phyloP scores from a whole-genome alignment of 352 stramenopile genomes.

The Globisporangium mamillatum region DNA sequence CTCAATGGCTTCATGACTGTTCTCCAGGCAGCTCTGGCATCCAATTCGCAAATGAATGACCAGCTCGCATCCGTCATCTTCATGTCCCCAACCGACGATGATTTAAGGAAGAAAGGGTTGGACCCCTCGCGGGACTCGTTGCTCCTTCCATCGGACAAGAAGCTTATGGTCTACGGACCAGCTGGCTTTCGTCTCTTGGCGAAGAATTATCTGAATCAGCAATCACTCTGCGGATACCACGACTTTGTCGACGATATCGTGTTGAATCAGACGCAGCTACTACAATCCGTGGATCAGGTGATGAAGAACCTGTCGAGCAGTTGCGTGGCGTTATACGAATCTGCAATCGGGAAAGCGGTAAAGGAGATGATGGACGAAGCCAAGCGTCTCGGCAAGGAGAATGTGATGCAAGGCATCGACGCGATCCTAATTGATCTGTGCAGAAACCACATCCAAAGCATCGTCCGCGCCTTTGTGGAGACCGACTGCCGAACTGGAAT shows the following conservation, averaged over 20 bases:
- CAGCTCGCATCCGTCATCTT: conserved; percentile 46
- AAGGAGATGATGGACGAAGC: conserved; percentile 31
- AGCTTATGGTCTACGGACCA: conserved; percentile 28
- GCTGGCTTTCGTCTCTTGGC: conserved; percentile 30
- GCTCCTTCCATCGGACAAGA: conserved; percentile 33
- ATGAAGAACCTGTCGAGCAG: conserved; percentile 47
- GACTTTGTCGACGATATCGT: conserved; percentile 61
- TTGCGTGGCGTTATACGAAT: conserved; percentile 46
- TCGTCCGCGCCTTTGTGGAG: conserved; percentile 45
- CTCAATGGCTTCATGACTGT: conserved; percentile 40
- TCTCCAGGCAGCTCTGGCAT: conserved; percentile 33
- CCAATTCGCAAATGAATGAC: conserved; percentile 40
- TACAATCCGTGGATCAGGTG: conserved; percentile 37
- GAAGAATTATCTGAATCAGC: conserved; percentile 36
- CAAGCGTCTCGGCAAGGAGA: conserved; percentile 25
- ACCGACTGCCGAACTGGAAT: conserved; percentile 43
- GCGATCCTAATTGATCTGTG: conserved; percentile 45
- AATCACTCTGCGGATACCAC: conserved; percentile 48
- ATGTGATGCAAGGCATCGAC: conserved; percentile 43
- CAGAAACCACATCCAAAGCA: conserved; percentile 56
- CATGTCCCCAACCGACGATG: conserved; percentile 42
- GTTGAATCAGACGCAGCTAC: conserved; percentile 38
- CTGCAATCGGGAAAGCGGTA: conserved; percentile 34
- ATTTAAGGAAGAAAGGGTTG: conserved; percentile 28
- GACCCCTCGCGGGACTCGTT: conserved; percentile 27